Conservation (phyloP, 257 asterid genomes). For the Striga asiatica region DNA sequence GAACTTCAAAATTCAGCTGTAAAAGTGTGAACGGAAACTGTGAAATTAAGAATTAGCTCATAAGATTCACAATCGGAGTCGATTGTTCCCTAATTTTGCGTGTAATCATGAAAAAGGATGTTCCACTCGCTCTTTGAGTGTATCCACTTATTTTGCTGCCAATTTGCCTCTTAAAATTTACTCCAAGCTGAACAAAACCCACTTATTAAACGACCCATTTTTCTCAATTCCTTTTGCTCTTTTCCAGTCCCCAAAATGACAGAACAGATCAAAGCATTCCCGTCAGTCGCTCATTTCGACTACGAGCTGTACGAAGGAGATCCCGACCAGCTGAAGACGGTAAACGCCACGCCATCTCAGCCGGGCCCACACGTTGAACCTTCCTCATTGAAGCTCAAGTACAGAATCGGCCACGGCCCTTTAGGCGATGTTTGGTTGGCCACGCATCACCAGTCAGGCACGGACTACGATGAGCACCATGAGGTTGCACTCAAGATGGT, state of each 20-base stretch:
- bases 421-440: constrained; percentile 72
- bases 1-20: constrained; percentile 2
- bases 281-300: constrained; percentile 18
- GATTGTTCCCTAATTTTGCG: background rate
- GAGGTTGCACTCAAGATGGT: constrained; percentile 59
- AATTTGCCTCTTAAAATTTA: background rate
- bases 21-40: background rate
- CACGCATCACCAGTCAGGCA: constrained; percentile 46
- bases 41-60: background rate
- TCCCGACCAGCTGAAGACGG: constrained; percentile 22
- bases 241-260: constrained; percentile 16
- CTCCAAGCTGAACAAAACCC: background rate
- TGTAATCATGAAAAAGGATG: too few relatives aligned
- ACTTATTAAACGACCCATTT: background rate
- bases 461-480: constrained; percentile 47
- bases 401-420: constrained; percentile 55
- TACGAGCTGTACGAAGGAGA: constrained; percentile 29
- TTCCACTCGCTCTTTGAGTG: too few relatives aligned
- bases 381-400: constrained; percentile 36
- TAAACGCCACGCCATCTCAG: constrained; percentile 21
- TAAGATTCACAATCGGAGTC: background rate
- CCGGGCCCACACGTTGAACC: constrained; percentile 32
- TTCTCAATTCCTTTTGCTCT: background rate
- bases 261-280: constrained; percentile 11
- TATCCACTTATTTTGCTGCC: too few relatives aligned